Base-by-base conservation (phyloP, 129 eudicot genomes). In the Arctium minus region DNA sequence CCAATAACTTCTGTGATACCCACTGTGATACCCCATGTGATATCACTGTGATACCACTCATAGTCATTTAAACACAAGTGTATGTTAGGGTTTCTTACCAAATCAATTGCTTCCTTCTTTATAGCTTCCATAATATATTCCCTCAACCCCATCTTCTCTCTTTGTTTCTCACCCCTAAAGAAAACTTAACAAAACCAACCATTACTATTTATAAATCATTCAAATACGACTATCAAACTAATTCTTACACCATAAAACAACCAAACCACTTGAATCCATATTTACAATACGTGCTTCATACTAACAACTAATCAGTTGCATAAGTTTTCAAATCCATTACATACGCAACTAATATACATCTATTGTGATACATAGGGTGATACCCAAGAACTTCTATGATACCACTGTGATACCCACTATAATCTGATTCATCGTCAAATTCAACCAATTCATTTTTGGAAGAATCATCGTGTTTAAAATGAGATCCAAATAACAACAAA, bases 101-200 rank as follows among this genome's bases (percentile, higher is more conserved):
- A 93, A 87, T 93, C 96, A 50, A 93, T 92, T 44, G 91, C 89
- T 79, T 93, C 97, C 76, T 62, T 84, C 88, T 89, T 88, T 80
- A 93, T 87, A 76, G 94, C 93, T 70, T 93, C 96, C 94, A 93
- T 72, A 1, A 73, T 76, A 15, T 93, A 96, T 29, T 89, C 94
- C 39, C 84, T 86, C 33, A 73, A 90, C 86, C 86, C 90, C 97
- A 92, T 92, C 86, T 81, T 22, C 37, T 44, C 40, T 84, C 83
- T 42, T 72, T 42, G 75, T 42, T 75, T 44, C 74, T 56, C 67
- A 22, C 75, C 73, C 36, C 77, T 72, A 60, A 31, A 60, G 9
- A 82, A 31, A n/a, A 39, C 0, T 67, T 22, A 65, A 67, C 65
- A 29, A 74, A 18, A 74, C 65, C 53, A 82, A 35, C 42, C 29